These are phyloP conservation scores for Erodium trifolium DNA, from an alignment of 441 rosid genomes.

Conservation along the genomic window DNA sequence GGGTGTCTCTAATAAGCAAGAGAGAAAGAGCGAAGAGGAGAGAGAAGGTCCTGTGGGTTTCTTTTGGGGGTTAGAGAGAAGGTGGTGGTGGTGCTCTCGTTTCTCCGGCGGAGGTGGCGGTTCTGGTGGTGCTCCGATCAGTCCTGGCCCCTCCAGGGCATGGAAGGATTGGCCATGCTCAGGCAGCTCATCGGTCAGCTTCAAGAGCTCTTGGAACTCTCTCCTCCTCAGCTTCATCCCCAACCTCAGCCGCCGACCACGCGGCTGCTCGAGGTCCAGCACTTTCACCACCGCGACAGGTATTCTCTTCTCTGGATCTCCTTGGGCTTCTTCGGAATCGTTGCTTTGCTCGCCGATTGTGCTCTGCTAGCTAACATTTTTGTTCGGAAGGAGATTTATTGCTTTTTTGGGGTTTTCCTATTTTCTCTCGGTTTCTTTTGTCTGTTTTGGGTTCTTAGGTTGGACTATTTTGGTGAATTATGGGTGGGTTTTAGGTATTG, in stretches of 20 bases:
- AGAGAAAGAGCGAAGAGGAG: constrained; percentile 11
- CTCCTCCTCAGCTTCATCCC: constrained; percentile 39
- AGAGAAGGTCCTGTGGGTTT: neutral
- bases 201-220: constrained; percentile 60
- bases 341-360: neutral
- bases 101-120: neutral
- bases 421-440: neutral
- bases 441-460: neutral
- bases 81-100: neutral
- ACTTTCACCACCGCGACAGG: constrained; percentile 30
- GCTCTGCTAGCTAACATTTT: neutral
- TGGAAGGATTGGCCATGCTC: constrained; percentile 94
- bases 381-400: too few relatives aligned
- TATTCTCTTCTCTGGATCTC: constrained; percentile 13
- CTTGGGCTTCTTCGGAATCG: too few relatives aligned
- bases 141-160: constrained; percentile 31
- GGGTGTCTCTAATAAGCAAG: constrained; percentile 18
- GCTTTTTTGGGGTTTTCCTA: neutral
- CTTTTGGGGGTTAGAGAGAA: too few relatives aligned
- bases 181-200: constrained; percentile 94
- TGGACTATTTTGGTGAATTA: neutral
- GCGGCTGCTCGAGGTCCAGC: constrained; percentile 16
- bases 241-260: constrained; percentile 6
- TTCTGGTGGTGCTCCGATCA: neutral
- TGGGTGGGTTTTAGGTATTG: constrained; percentile 2